Evolutionary conservation across 192 early-diverging fungal genomes (phyloP).

Genomic region (Coemansia sp.): DNA sequence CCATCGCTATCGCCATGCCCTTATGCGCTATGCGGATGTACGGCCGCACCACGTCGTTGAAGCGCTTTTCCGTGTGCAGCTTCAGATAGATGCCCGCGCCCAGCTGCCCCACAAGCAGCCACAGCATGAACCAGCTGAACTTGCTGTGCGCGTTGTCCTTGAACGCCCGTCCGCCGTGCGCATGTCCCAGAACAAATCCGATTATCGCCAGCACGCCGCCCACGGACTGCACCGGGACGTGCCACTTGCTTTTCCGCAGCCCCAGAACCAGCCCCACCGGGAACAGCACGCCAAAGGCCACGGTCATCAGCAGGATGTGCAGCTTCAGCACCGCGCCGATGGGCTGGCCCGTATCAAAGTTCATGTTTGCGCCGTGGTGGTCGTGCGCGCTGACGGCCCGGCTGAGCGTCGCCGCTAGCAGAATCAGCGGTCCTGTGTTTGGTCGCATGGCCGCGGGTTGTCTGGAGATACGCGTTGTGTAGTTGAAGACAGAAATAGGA

Average conservation of each 20-base stretch:
- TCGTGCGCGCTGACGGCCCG: constrained; percentile 22
- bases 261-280: constrained; percentile 60
- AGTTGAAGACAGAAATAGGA: too few species aligned
- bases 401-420: background rate
- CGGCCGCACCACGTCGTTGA: constrained; percentile 56
- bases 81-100: constrained; percentile 59
- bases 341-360: constrained; percentile 48
- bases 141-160: constrained; percentile 63
- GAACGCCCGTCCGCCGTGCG: constrained; percentile 61
- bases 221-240: constrained; percentile 60
- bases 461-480: too few species aligned
- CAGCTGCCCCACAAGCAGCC: constrained; percentile 55
- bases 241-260: constrained; percentile 56
- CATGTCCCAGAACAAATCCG: constrained; percentile 62
- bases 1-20: constrained; percentile 50
- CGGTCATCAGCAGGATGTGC: constrained; percentile 51
- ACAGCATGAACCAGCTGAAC: constrained; percentile 61
- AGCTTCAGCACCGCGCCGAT: constrained; percentile 42
- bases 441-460: constrained; percentile 3
- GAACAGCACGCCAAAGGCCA: constrained; percentile 50
- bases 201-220: constrained; percentile 49
- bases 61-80: constrained; percentile 57
- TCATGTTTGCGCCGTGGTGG: constrained; percentile 51
- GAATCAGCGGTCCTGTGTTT: constrained; percentile 6
- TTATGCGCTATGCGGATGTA: constrained; percentile 53